Base-by-base conservation (phyloP, 306 rosid genomes). In the Elaeagnus macrophylla region DNA sequence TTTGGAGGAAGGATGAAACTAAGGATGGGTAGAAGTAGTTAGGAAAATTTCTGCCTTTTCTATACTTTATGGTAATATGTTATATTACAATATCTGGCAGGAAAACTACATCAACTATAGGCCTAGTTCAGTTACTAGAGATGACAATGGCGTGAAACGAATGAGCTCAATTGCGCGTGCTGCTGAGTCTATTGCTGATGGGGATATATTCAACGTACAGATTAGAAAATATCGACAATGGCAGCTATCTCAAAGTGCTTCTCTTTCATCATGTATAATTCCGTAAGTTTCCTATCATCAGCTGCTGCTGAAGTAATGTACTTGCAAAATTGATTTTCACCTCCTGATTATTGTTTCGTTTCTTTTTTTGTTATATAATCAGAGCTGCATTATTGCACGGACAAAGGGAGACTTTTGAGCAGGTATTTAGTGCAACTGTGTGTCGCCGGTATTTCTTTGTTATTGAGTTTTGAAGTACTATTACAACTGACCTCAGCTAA, bases 181-280 rank as follows among this genome's bases (percentile, higher is more conserved):
- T 13, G 89, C 99, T 42, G 99, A 87, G 74, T 87, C 95, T 65
- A 87, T 91, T 73, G 95, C 86, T 38, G 79, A 80, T 75, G 99
- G 89, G 43, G 99, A 91, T 74, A 79, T 91, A 64, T 74, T 91
- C 75, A 84, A 82, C 51, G 96, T 91, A 48, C 96, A 91, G 70
- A 91, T 91, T 75, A 81, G 95, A 71, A 88, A 93, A 73, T 77
- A 91, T 75, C 80, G 87, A 38, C 99, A 91, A 65, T 91, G 96
- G 99, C 96, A 91, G 73, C 99, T 91, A 64, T 91, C 95, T 70
- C 99, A 87, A 79, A 76, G 82, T 72, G 66, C 83, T 59, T 77
- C 75, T 46, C 64, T 84, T 45, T 86, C 94, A 59, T 82, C 96
- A n/a, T 78, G 75, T 58, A 83, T 91, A 61, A 72, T 84, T 67